Conservation (phyloP, 2,329 filamentous ascomycete species). For the Botrytis porri region DNA sequence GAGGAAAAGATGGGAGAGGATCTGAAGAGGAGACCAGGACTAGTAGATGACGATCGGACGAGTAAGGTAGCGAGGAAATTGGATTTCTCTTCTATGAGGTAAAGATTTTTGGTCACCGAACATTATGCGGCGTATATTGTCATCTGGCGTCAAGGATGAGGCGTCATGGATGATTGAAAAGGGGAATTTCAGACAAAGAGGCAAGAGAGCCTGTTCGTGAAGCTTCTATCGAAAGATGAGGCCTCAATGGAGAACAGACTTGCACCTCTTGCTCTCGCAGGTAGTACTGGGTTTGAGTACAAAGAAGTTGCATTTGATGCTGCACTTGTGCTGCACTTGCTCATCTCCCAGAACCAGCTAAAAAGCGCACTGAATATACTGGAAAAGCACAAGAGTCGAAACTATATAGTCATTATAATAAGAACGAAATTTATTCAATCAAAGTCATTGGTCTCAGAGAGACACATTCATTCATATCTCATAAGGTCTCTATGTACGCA, state of each 20-base stretch:
- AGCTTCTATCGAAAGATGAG: not conserved
- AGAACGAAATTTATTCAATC: not conserved
- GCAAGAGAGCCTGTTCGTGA: not conserved
- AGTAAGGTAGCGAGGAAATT: slow-evolving; percentile 52
- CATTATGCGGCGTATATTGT: not conserved
- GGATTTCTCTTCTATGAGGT: slow-evolving; percentile 36
- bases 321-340: not conserved
- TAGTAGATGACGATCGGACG: slow-evolving; percentile 65
- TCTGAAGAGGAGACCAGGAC: slow-evolving; percentile 56
- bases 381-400: not conserved
- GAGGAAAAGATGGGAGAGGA: slow-evolving; percentile 77
- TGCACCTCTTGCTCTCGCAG: not conserved
- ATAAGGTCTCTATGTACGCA: not conserved
- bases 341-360: not conserved
- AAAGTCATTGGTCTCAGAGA: not conserved
- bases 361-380: not conserved
- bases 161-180: slow-evolving; percentile 8
- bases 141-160: slow-evolving; percentile 16
- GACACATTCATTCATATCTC: slow-evolving; percentile 8
- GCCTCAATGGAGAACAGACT: not conserved
- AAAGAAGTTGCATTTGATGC: not conserved
- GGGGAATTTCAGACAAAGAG: not conserved
- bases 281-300: not conserved
- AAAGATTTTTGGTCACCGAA: slow-evolving; percentile 4
- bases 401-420: not conserved